These are phyloP conservation scores for Arthroderma sp. DNA, from an alignment of 2,329 filamentous ascomycete genomes.

Conservation along the genomic window DNA sequence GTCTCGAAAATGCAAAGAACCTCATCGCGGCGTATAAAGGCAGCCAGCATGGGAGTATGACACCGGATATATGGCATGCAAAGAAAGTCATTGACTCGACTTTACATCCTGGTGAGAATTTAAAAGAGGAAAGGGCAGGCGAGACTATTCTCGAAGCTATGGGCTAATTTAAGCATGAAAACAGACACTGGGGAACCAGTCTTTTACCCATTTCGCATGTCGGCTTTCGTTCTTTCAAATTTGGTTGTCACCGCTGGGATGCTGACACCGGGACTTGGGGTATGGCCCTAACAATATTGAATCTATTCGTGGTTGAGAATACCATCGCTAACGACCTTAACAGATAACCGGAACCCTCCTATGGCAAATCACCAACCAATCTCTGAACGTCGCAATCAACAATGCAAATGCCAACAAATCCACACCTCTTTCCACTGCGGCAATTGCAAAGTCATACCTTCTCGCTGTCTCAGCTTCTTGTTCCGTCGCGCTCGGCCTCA, in stretches of 20 bases:
- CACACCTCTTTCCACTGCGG: slow-evolving; percentile 65
- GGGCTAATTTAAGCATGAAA: not conserved
- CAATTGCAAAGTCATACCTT: slow-evolving; percentile 78
- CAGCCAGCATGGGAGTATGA: slow-evolving; percentile 65
- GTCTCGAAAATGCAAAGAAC: slow-evolving; percentile 74
- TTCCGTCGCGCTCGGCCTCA: slow-evolving; percentile 82
- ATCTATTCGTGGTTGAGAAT: not conserved
- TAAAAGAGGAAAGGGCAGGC: not conserved
- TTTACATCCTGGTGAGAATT: slow-evolving; percentile 66
- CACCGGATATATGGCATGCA: slow-evolving; percentile 77
- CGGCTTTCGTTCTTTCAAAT: slow-evolving; percentile 84
- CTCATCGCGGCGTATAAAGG: slow-evolving; percentile 77
- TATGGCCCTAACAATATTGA: slow-evolving; percentile 26
- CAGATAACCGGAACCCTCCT: slow-evolving; percentile 71
- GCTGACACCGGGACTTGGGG: slow-evolving; percentile 76
- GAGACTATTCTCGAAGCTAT: not conserved
- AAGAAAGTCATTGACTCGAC: slow-evolving; percentile 98
- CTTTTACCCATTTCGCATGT: slow-evolving; percentile 94
- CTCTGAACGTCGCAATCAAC: slow-evolving; percentile 96
- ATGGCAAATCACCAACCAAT: slow-evolving; percentile 96
- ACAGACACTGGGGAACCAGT: slow-evolving; percentile 85
- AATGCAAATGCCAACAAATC: slow-evolving; percentile 97
- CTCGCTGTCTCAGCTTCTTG: slow-evolving; percentile 88
- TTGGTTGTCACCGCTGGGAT: slow-evolving; percentile 90
- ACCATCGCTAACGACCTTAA: not conserved